Conservation (phyloP, 352 stramenopile genomes). For the Sclerospora graminicola region DNA sequence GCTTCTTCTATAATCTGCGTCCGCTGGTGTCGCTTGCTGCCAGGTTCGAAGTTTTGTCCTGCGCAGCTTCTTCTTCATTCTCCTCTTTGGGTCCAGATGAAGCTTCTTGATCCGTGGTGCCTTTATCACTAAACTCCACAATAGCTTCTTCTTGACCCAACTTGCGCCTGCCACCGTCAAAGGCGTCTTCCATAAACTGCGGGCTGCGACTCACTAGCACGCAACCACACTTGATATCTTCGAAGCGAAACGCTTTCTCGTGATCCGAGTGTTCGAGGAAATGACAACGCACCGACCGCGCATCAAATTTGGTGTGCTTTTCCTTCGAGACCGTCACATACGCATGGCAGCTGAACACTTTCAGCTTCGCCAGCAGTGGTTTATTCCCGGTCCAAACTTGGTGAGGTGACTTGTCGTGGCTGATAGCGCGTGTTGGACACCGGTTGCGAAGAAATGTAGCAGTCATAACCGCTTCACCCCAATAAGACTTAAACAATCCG, state of each 20-base stretch:
- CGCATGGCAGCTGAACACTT: constrained; percentile 1
- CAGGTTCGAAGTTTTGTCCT: neutral
- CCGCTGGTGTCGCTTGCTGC: neutral
- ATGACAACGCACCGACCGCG: constrained; percentile 1
- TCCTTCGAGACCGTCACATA: neutral
- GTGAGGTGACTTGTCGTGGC: neutral
- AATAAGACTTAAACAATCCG: constrained; percentile 1
- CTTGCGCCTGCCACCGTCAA: neutral
- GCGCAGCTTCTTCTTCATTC: neutral
- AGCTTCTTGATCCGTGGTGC: neutral
- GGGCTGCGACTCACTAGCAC: neutral
- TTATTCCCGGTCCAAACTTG: neutral
- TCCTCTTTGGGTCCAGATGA: neutral
- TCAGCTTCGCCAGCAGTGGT: neutral
- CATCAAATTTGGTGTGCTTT: constrained; percentile 1
- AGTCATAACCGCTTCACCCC: constrained; percentile 2
- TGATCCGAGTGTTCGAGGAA: neutral
- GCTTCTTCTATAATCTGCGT: neutral
- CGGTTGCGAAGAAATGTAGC: constrained; percentile 4
- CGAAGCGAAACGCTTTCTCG: neutral
- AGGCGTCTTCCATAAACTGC: neutral
- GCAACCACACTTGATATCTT: neutral
- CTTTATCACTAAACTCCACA: neutral
- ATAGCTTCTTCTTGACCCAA: neutral
- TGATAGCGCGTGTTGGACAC: neutral